Percentiles rank a stretch among this genome's conserved stretches.
Evolutionary conservation across 1,139 yeast genomes (phyloP).

Genomic region (Geotrichum candidum): DNA sequence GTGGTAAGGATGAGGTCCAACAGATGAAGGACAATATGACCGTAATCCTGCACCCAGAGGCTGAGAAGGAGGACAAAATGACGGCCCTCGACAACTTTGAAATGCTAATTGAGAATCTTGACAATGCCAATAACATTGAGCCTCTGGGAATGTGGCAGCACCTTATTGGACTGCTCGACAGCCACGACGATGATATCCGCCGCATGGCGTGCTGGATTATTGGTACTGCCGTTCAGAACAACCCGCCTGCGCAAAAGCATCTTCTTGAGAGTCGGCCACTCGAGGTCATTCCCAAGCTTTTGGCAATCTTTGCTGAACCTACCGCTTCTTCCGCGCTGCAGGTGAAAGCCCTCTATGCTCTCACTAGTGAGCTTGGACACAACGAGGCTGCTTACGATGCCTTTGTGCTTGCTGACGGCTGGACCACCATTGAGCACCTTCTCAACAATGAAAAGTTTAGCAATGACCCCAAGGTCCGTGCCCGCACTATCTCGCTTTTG

Average conservation of each 20-base stretch:
- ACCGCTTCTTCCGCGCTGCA: slow-evolving; percentile 25
- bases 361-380: slow-evolving; percentile 72
- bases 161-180: slow-evolving; percentile 47
- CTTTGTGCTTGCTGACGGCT: slow-evolving; percentile 59
- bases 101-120: slow-evolving; percentile 88
- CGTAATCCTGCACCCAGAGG: slow-evolving; percentile 59
- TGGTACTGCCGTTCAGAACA: slow-evolving; percentile 92
- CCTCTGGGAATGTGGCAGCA: slow-evolving; percentile 77
- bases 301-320: slow-evolving; percentile 37
- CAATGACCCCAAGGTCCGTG: slow-evolving; percentile 12
- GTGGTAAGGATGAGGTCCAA: slow-evolving; percentile 80
- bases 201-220: slow-evolving; percentile 63
- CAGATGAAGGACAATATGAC: slow-evolving; percentile 70
- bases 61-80: slow-evolving; percentile 46
- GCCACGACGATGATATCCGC: slow-evolving; percentile 24
- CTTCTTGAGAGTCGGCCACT: slow-evolving; percentile 38
- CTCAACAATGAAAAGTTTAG: background rate
- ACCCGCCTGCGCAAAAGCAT: slow-evolving; percentile 64
- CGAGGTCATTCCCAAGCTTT: slow-evolving; percentile 44
- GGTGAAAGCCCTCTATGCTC: slow-evolving; percentile 70
- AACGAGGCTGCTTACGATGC: slow-evolving; percentile 48
- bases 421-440: slow-evolving; percentile 36
- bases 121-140: slow-evolving; percentile 89
- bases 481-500: slow-evolving; percentile 13
- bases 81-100: slow-evolving; percentile 88